Percentiles rank a stretch among this genome's conserved stretches.
Conservation (phyloP, 2,329 filamentous ascomycete species). For the Colletotrichum lini region DNA sequence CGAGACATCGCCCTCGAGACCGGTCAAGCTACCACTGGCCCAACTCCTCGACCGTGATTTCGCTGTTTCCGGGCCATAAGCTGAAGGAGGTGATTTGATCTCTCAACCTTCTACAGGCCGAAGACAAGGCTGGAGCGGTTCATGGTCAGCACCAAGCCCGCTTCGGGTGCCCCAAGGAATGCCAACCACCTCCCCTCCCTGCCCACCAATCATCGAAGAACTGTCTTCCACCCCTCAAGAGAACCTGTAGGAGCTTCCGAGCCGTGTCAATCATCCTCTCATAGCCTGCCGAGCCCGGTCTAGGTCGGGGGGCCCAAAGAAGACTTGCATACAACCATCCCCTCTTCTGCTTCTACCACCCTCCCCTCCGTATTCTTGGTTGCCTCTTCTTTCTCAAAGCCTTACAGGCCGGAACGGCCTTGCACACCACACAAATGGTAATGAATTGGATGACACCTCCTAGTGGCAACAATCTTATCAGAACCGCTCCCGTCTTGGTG, state of each 20-base stretch:
- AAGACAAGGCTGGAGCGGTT: neutral
- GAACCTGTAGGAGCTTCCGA: conserved; percentile 1
- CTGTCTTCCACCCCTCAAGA: conserved; percentile 5
- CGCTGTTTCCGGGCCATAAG: neutral
- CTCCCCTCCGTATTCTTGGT: conserved; percentile 24
- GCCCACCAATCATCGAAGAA: conserved; percentile 9
- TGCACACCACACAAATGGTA: conserved; percentile 3
- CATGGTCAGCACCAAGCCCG: neutral
- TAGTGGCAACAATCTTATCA: conserved; percentile 34
- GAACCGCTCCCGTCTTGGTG: neutral
- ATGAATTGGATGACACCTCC: neutral
- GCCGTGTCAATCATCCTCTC: conserved; percentile 8
- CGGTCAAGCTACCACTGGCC: neutral
- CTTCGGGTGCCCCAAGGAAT: neutral
- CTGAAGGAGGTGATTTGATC: neutral
- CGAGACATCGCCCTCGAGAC: too few species aligned
- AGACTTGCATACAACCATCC: conserved; percentile 31
- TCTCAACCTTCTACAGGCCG: neutral
- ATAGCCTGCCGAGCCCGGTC: conserved; percentile 16
- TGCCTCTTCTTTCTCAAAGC: conserved; percentile 2
- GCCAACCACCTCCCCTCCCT: neutral
- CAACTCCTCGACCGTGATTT: neutral
- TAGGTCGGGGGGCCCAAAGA: conserved; percentile 6
- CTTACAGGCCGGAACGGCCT: conserved; percentile 20
- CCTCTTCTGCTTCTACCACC: conserved; percentile 7